Base-by-base conservation (phyloP, 306 rosid genomes). In the Senna siamea region DNA sequence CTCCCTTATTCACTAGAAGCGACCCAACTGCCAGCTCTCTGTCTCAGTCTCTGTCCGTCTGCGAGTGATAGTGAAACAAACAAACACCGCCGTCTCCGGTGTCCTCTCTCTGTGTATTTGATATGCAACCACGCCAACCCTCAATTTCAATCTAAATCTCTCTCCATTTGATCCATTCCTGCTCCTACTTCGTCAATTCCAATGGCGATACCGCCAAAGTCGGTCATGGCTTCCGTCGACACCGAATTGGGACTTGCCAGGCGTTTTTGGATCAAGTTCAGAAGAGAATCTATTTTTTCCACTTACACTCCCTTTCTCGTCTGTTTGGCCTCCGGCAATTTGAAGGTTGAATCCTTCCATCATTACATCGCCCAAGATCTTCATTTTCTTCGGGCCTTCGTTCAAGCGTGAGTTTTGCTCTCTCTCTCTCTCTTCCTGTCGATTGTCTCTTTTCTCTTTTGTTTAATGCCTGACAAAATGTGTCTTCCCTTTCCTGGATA, bases 321-420 rank as follows among this genome's bases (percentile, higher is more conserved):
- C 75, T 79, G 78, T 54, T 84, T 95, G 72, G 98, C 96, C 56
- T 71, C 93, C 12, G 98, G 98, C 5, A 82, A 81, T 79, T 86
- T 95, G 78, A 71, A 78, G 77, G 76, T 84, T 48, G 88, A 95
- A 52, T 79, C 97, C 73, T 95, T 95, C 77, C 97, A 87, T 48
- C 87, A 77, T 44, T 92, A 85, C 76, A 76, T 92, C 79, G 86
- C 93, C 2, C 99, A 95, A 70, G 98, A 92, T 62, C 76, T 85
- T 69, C 92, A 90, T 85, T 95, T 95, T 50, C 98, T 95, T 60
- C 83, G 88, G 63, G 92, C 99, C 54, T 92, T 95, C 43, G 89
- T 79, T 65, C 80, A 75, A 53, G 98, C 99, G 98, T 95, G 46
- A 84, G 96, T 85, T 20, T 14, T 48, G 18, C 2, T 40, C 7